phyloP scores from a whole-genome alignment of 1,284 basidiomycete species.

The Naganishia cerealis region DNA sequence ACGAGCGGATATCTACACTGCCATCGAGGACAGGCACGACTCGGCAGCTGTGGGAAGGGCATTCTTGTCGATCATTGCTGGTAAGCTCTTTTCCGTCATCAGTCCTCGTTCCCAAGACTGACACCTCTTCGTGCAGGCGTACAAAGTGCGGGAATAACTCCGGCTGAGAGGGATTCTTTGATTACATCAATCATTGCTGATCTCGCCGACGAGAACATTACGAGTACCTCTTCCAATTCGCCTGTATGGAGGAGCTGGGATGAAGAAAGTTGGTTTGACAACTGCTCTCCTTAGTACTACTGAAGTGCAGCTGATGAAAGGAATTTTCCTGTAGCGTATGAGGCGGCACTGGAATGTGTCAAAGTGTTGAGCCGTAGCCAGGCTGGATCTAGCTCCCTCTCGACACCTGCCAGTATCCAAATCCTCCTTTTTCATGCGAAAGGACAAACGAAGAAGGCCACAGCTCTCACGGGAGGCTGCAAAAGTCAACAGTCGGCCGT shows the following conservation, averaged over 20 bases:
- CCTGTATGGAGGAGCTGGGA: conserved; percentile 16
- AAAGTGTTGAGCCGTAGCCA: conserved; percentile 74
- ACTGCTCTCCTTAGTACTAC: background rate
- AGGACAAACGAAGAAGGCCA: conserved; percentile 13
- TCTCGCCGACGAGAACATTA: background rate
- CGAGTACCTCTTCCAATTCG: background rate
- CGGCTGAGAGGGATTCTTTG: background rate
- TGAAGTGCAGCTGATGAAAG: background rate
- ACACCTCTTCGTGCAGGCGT: background rate
- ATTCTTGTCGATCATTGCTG: conserved; percentile 1
- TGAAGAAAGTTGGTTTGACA: background rate
- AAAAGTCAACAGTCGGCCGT: conserved; percentile 18
- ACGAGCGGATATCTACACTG: background rate
- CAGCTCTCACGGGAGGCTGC: conserved; percentile 13
- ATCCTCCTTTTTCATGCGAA: conserved; percentile 44
- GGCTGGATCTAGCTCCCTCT: conserved; percentile 66
- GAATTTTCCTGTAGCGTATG: conserved; percentile 50
- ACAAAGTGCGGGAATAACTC: background rate
- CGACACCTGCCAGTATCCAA: conserved; percentile 44
- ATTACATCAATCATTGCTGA: conserved; percentile 9
- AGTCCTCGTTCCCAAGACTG: background rate
- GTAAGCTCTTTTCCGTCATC: conserved; percentile 10
- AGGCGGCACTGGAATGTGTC: conserved; percentile 64
- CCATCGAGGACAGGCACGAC: conserved; percentile 8
- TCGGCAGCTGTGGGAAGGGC: conserved; percentile 12